Base-by-base conservation (phyloP, 768 basidiomycete genomes). In the Leucosporidium scottii region DNA sequence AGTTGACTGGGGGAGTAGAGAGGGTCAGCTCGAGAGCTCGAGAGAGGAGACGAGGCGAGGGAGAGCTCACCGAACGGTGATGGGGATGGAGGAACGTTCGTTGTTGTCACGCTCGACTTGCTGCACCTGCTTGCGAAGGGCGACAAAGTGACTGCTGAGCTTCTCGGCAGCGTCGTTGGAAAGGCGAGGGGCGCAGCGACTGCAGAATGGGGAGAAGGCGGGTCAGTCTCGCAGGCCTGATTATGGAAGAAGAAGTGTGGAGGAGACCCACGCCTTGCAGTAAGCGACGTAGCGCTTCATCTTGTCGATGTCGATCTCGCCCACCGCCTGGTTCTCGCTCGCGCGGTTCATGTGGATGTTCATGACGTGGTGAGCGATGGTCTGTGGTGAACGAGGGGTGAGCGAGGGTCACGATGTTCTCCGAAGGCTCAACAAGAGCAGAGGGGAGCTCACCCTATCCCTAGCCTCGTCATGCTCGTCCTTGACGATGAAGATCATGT, bases 401-500 rank as follows among this genome's bases (percentile, higher is more conserved):
- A n/a, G n/a, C n/a, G 28, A 10, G 34, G 20, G 54, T 48, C n/a
- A 23, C 9, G 21, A 59, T 2, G 17, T 5, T 27, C 6, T 8
- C n/a, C 1, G 4, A 31, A 47, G 27, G 51, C 31, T 12, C 3
- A 23, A 48, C 27, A 28, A n/a, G 25, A 61, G 65, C 4, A 34
- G 34, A 17, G 50, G 7, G 20, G 20, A 10, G 79, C 84, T 50
- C 68, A 91, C 93, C 78, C 87, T 86, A 78, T 99, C 96, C 58
- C 96, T 85, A 50, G 83, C 81, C 78, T 98, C 96, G 76, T 97
- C 91, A 77, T 99, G 96, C 75, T 98, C 93, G 75, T 99, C 96
- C 49, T 96, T 91, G 68, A 99, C 89, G 72, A 99, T 94, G 81
- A 98, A 99, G 74, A 99, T 98, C 93, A 99, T 94, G 77, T 99